Conservation (phyloP, 306 rosid species). For the Prosopis cineraria region DNA sequence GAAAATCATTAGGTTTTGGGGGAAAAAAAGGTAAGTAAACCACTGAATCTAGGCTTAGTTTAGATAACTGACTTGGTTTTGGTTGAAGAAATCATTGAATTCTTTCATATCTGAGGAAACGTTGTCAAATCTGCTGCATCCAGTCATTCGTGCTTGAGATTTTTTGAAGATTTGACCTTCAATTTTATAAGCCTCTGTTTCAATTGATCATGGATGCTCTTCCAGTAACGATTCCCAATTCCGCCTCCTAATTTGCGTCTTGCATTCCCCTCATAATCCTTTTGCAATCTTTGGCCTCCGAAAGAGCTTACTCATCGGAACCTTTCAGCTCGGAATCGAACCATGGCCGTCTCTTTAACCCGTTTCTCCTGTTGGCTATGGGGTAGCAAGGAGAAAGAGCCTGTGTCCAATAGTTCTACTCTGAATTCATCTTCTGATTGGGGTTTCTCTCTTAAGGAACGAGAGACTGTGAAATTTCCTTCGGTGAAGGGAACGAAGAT, state of each 20-base stretch:
- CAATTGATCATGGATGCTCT: conserved; percentile 33
- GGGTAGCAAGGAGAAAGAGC: conserved; percentile 65
- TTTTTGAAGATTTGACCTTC: neutral
- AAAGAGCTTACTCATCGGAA: conserved; percentile 1
- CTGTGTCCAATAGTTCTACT: conserved; percentile 43
- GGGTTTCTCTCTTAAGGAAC: conserved; percentile 48
- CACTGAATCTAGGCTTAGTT: neutral
- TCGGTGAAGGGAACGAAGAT: conserved; percentile 46
- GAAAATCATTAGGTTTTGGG: conserved; percentile 1
- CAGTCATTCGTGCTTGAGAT: conserved; percentile 13
- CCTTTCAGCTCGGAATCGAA: conserved; percentile 4
- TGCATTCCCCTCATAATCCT: conserved; percentile 24
- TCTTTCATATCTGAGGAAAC: conserved; percentile 16
- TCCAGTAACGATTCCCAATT: conserved; percentile 28
- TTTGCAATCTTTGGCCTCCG: conserved; percentile 13
- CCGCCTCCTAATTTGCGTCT: conserved; percentile 17
- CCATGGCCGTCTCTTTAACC: conserved; percentile 65
- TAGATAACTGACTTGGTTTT: conserved; percentile 1
- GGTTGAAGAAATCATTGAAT: neutral
- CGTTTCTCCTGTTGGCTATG: conserved; percentile 67
- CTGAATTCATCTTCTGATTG: conserved; percentile 50
- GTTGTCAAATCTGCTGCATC: neutral
- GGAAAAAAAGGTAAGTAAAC: too few relatives aligned
- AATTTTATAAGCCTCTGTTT: neutral
- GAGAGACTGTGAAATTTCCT: conserved; percentile 53